Conservation (phyloP, 169 alveolate species). For the Cryptosporidium meleagridis region DNA sequence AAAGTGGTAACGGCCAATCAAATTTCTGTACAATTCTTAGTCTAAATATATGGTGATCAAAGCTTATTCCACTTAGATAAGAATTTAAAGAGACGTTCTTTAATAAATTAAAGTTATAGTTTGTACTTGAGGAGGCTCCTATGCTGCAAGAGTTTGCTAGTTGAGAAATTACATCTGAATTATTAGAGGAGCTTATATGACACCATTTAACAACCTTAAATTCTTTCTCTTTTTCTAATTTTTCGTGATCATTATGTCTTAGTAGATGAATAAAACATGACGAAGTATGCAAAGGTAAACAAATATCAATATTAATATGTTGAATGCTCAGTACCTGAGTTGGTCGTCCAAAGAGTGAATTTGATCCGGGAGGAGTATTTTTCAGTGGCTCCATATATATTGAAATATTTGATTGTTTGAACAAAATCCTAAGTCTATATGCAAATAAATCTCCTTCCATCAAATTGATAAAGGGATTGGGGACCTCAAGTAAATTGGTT, state of each 20-base stretch:
- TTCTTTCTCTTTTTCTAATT: not conserved
- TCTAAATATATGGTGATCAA: constrained; percentile 34
- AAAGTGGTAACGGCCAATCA: constrained; percentile 37
- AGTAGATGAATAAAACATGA: constrained; percentile 29
- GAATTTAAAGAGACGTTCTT: constrained; percentile 2
- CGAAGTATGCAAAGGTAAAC: constrained; percentile 48
- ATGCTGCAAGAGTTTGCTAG: constrained; percentile 1
- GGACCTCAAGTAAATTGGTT: not conserved
- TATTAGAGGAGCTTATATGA: constrained; percentile 31
- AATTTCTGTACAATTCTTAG: constrained; percentile 27
- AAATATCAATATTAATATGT: constrained; percentile 47
- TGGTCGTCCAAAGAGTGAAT: constrained; percentile 22
- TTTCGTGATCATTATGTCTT: not conserved
- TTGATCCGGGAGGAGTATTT: not conserved
- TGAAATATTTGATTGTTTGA: constrained; percentile 43
- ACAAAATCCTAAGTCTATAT: constrained; percentile 37
- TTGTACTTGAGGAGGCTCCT: not conserved
- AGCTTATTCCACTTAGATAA: constrained; percentile 20
- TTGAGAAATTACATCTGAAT: constrained; percentile 39
- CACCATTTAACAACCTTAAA: constrained; percentile 38
- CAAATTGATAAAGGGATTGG: not conserved
- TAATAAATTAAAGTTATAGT: constrained; percentile 8
- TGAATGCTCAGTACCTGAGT: constrained; percentile 40
- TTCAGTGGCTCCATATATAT: constrained; percentile 45
- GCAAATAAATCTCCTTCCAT: not conserved